Evolutionary conservation across 768 basidiomycete species (phyloP).

Genomic region (Sutorius australiensis): DNA sequence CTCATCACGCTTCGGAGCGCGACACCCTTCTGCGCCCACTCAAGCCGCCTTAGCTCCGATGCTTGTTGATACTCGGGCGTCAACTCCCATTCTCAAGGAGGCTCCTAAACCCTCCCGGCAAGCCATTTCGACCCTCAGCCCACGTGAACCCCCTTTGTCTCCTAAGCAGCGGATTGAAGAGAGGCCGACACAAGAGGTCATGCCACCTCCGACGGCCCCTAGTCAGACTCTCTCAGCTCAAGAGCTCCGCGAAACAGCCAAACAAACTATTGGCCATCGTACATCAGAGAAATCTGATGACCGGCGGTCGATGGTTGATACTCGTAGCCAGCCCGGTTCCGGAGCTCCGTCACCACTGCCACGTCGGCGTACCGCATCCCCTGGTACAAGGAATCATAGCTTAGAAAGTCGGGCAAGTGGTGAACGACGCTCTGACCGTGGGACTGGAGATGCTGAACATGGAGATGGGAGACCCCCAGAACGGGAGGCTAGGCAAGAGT

Average conservation of each 20-base stretch:
- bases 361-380: conserved; percentile 62
- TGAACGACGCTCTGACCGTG: conserved; percentile 57
- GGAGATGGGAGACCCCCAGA: conserved; percentile 53
- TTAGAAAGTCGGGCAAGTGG: conserved; percentile 70
- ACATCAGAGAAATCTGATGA: conserved; percentile 40
- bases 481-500: conserved; percentile 46
- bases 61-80: conserved; percentile 15
- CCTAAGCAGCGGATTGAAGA: conserved; percentile 44
- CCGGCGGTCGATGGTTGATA: conserved; percentile 33
- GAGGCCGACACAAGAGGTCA: conserved; percentile 38
- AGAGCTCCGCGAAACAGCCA: conserved; percentile 76
- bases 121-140: conserved; percentile 13
- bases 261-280: conserved; percentile 51
- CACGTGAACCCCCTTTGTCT: conserved; percentile 37
- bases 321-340: conserved; percentile 48
- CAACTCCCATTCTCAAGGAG: conserved; percentile 17
- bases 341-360: conserved; percentile 50
- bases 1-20: conserved; percentile 21
- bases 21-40: conserved; percentile 10
- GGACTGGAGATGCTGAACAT: conserved; percentile 40
- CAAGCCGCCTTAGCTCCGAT: conserved; percentile 16
- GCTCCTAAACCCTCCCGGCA: conserved; percentile 18
- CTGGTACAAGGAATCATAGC: conserved; percentile 64
- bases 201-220: conserved; percentile 77
- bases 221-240: conserved; percentile 78